Conservation (phyloP, 352 stramenopile species). For the Globisporangium spinosum region DNA sequence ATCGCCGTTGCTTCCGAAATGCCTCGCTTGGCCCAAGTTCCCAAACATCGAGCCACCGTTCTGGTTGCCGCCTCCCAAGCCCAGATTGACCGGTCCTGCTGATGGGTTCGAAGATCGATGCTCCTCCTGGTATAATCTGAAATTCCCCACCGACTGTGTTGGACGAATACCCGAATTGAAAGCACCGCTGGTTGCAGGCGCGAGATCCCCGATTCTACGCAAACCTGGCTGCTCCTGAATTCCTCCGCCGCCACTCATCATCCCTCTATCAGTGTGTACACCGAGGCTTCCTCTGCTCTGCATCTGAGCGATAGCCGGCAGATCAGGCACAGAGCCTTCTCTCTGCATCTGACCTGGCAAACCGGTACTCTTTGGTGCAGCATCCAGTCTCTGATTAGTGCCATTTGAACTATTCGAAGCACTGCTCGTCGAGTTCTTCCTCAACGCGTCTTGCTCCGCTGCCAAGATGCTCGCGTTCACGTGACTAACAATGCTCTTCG, state of each 20-base stretch:
- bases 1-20: slow-evolving; percentile 1
- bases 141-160: slow-evolving; percentile 71
- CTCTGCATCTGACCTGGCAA: slow-evolving; percentile 25
- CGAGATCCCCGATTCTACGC: slow-evolving; percentile 21
- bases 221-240: slow-evolving; percentile 24
- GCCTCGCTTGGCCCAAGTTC: slow-evolving; percentile 12
- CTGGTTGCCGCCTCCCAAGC: neutral
- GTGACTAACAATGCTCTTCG: slow-evolving; percentile 60
- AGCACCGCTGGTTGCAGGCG: slow-evolving; percentile 16
- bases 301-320: slow-evolving; percentile 17
- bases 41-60: slow-evolving; percentile 19
- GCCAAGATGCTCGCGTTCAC: slow-evolving; percentile 59
- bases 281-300: slow-evolving; percentile 13
- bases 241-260: slow-evolving; percentile 1
- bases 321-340: slow-evolving; percentile 36
- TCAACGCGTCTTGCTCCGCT: slow-evolving; percentile 46
- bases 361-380: slow-evolving; percentile 12
- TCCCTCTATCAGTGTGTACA: slow-evolving; percentile 9
- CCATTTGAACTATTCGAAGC: slow-evolving; percentile 2
- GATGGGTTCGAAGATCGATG: slow-evolving; percentile 18
- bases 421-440: slow-evolving; percentile 5
- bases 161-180: slow-evolving; percentile 39
- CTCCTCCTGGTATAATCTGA: slow-evolving; percentile 63
- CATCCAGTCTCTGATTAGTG: slow-evolving; percentile 10
- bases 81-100: neutral